Percentiles rank a stretch among this genome's conserved stretches.
Evolutionary conservation across 306 rosid genomes (phyloP).

Genomic region (Prunus padus): DNA sequence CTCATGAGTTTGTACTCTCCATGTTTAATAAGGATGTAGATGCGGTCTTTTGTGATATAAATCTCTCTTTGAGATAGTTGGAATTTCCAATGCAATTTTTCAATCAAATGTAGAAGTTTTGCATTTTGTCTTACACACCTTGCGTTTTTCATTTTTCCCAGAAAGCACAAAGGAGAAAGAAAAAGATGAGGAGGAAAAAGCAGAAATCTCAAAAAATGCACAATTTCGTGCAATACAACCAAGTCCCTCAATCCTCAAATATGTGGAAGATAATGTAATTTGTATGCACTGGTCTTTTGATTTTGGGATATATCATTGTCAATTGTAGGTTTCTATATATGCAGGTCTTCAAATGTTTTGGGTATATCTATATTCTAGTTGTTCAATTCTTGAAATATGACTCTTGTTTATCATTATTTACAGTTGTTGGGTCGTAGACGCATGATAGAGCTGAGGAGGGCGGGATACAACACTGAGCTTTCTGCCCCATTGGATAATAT

Average conservation of each 20-base stretch:
- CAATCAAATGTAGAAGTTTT: background rate
- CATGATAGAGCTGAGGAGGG: constrained; percentile 70
- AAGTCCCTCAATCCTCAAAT: constrained; percentile 76
- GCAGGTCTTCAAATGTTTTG: background rate
- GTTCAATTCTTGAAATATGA: constrained; percentile 15
- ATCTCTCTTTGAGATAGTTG: background rate
- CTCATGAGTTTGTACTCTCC: background rate
- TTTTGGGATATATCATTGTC: constrained; percentile 23
- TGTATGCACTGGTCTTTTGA: constrained; percentile 39
- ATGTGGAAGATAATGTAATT: constrained; percentile 91
- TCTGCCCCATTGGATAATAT: constrained; percentile 87
- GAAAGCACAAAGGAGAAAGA: constrained; percentile 53
- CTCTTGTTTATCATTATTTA: constrained; percentile 16
- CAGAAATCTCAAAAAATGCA: constrained; percentile 70
- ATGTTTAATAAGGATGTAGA: background rate
- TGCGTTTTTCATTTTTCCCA: constrained; percentile 35
- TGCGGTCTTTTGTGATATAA: background rate
- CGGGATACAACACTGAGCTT: constrained; percentile 88
- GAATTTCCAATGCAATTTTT: background rate
- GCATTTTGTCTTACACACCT: background rate
- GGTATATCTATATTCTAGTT: background rate
- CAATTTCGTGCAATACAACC: constrained; percentile 90
- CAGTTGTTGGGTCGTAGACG: constrained; percentile 91
- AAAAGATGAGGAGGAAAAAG: constrained; percentile 48
- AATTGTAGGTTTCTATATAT: background rate